Conservation (phyloP, 805 yeast genomes). For the Candida ficus region DNA sequence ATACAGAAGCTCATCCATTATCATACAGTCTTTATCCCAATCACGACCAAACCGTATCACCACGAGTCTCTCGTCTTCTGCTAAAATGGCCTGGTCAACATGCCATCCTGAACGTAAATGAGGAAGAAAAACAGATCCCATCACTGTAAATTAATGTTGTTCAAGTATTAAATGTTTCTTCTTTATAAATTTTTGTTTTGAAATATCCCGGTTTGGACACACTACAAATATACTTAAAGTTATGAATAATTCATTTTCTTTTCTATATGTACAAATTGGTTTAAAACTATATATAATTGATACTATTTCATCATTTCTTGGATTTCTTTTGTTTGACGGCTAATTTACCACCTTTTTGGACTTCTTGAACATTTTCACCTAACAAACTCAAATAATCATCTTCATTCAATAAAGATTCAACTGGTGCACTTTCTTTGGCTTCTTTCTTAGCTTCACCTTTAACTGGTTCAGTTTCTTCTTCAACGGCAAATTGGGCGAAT, state of each 20-base stretch:
- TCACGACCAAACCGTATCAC: slow-evolving; percentile 87
- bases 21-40: slow-evolving; percentile 70
- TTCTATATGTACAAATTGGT: slow-evolving; percentile 2
- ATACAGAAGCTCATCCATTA: slow-evolving; percentile 83
- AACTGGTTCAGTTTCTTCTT: slow-evolving; percentile 21
- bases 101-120: slow-evolving; percentile 90
- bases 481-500: slow-evolving; percentile 46
- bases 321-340: slow-evolving; percentile 39
- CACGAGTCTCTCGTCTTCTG: slow-evolving; percentile 88
- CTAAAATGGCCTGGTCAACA: slow-evolving; percentile 92
- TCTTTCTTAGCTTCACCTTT: slow-evolving; percentile 7
- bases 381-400: slow-evolving; percentile 57
- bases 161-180: no score
- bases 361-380: slow-evolving; percentile 51
- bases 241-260: not conserved
- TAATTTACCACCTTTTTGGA: slow-evolving; percentile 51
- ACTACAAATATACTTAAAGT: not conserved
- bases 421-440: no score
- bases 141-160: slow-evolving; percentile 25
- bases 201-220: slow-evolving; percentile 1
- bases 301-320: slow-evolving; percentile 26
- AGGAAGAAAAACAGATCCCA: slow-evolving; percentile 82
- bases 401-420: slow-evolving; percentile 14
- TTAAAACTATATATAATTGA: not conserved
- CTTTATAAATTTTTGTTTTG: not conserved